Conservation (phyloP, 805 yeast genomes). For the Yamadazyma scolyti region DNA sequence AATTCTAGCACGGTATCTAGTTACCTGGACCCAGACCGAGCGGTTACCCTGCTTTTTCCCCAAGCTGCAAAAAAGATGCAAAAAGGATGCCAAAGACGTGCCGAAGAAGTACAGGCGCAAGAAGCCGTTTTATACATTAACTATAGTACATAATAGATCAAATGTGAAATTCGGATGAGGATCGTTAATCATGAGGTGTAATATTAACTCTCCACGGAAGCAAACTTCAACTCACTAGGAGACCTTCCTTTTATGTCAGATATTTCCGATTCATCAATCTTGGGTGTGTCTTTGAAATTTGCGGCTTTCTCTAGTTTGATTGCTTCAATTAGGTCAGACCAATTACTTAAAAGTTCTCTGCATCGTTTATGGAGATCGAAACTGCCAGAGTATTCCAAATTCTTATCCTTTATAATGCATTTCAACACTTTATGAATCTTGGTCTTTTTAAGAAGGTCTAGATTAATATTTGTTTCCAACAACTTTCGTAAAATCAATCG, state of each 20-base stretch:
- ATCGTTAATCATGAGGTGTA: too few relatives aligned
- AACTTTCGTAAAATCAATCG: slow-evolving; percentile 38
- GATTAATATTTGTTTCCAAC: slow-evolving; percentile 39
- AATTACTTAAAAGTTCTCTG: slow-evolving; percentile 34
- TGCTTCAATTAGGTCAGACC: slow-evolving; percentile 36
- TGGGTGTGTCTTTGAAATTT: slow-evolving; percentile 5
- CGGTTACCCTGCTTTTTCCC: too few relatives aligned
- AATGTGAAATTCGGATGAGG: background rate
- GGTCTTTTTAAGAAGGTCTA: slow-evolving; percentile 39
- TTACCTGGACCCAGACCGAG: too few relatives aligned
- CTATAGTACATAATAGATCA: background rate
- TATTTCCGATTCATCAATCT: slow-evolving; percentile 22
- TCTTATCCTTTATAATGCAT: slow-evolving; percentile 40
- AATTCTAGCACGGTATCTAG: too few relatives aligned
- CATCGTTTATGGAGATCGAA: slow-evolving; percentile 45
- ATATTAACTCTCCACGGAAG: slow-evolving; percentile 8
- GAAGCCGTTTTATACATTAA: too few relatives aligned
- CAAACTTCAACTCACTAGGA: slow-evolving; percentile 4
- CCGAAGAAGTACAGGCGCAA: too few relatives aligned
- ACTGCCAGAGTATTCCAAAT: slow-evolving; percentile 40
- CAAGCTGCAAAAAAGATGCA: too few relatives aligned
- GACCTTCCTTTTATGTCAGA: slow-evolving; percentile 15
- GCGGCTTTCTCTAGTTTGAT: slow-evolving; percentile 29
- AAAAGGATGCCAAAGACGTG: too few relatives aligned
- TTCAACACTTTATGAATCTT: slow-evolving; percentile 52